Evolutionary conservation across 2,329 filamentous ascomycete species (phyloP).

Genomic region (Ceratocystis eucalypticola): DNA sequence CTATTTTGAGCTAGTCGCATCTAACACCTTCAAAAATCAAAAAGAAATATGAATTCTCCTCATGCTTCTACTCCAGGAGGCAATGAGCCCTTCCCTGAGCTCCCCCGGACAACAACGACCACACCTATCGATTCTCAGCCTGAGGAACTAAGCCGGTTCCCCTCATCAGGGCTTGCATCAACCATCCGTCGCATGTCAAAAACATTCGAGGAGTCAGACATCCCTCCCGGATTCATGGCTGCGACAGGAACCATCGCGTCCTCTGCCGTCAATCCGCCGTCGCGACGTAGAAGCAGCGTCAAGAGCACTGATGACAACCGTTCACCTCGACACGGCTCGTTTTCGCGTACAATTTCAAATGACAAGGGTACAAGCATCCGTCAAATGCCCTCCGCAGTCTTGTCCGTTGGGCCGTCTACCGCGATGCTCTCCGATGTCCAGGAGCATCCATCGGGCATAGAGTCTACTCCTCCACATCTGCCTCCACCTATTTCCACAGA

Average conservation of each 20-base stretch:
- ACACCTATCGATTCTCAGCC: not conserved
- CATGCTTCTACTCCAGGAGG: not conserved
- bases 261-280: slow-evolving; percentile 24
- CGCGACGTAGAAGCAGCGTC: slow-evolving; percentile 19
- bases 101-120: not conserved
- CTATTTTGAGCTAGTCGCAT: not conserved
- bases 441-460: slow-evolving; percentile 11
- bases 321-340: slow-evolving; percentile 9
- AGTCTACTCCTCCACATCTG: not conserved
- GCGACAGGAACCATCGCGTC: slow-evolving; percentile 35
- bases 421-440: slow-evolving; percentile 12
- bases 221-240: slow-evolving; percentile 36
- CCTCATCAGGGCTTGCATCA: slow-evolving; percentile 3
- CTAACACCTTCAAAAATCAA: not conserved
- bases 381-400: slow-evolving; percentile 11
- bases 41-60: not conserved
- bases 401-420: not conserved
- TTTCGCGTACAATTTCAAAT: slow-evolving; percentile 11
- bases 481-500: not conserved
- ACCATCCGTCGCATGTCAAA: slow-evolving; percentile 26
- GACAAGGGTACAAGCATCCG: not conserved
- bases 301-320: slow-evolving; percentile 11
- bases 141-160: not conserved
- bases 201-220: slow-evolving; percentile 34
- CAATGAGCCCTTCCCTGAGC: slow-evolving; percentile 3